Evolutionary conservation across 75 land plant genomes (phyloP).

Genomic region (Azolla pinnata): DNA sequence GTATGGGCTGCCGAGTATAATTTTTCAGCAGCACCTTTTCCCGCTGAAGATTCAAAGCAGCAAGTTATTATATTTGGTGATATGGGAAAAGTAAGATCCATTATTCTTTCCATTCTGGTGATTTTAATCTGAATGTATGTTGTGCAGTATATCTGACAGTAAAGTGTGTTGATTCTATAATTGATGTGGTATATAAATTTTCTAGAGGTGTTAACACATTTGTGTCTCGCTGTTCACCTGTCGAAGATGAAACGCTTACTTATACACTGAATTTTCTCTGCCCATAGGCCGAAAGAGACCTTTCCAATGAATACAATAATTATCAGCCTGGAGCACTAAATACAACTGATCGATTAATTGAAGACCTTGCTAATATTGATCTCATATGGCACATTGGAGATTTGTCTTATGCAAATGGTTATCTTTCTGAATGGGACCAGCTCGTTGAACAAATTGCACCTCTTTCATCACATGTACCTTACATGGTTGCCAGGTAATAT

Average conservation of each 20-base stretch:
- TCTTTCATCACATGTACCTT: conserved; percentile 68
- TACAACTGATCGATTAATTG: conserved; percentile 54
- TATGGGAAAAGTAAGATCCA: conserved; percentile 66
- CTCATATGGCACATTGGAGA: conserved; percentile 81
- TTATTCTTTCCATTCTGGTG: neutral
- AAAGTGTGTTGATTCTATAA: neutral
- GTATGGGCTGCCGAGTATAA: conserved; percentile 41
- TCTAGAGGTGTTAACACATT: neutral
- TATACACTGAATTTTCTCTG: conserved; percentile 5
- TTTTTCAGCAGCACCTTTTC: conserved; percentile 69
- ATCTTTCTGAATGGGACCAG: conserved; percentile 88
- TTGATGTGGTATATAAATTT: neutral
- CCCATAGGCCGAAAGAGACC: conserved; percentile 62
- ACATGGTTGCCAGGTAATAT: conserved; percentile 69
- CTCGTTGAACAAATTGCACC: conserved; percentile 63
- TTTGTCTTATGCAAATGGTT: conserved; percentile 72
- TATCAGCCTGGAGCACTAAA: conserved; percentile 62
- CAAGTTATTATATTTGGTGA: conserved; percentile 79
- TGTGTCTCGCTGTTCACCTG: neutral
- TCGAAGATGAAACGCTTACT: neutral
- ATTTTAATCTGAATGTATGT: neutral
- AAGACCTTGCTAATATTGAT: conserved; percentile 68
- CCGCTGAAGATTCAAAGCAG: conserved; percentile 73
- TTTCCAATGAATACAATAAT: conserved; percentile 73
- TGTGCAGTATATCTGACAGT: neutral